phyloP scores from a whole-genome alignment of 2,329 filamentous ascomycete species.

The Colletotrichum musae region DNA sequence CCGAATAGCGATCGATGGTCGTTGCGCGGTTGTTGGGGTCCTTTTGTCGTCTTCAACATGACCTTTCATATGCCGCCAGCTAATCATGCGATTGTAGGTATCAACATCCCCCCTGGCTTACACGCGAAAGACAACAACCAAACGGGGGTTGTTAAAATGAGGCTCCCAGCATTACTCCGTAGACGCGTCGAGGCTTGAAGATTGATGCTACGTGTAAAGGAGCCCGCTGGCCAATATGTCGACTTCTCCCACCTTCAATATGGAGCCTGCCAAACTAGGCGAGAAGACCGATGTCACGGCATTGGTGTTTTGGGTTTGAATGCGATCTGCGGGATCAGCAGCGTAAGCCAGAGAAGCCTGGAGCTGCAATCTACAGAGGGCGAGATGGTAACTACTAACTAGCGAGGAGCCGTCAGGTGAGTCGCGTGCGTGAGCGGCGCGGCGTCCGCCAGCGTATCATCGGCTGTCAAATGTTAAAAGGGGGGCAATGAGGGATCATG shows the following conservation, averaged over 20 bases:
- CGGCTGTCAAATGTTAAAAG: conserved; percentile 27
- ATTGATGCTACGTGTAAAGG: conserved; percentile 4
- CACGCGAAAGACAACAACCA: conserved; percentile 9
- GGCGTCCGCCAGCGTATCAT: conserved; percentile 9
- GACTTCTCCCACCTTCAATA: conserved; percentile 11
- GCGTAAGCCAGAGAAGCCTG: conserved; percentile 17
- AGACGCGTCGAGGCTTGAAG: conserved; percentile 23
- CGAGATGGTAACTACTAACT: conserved; percentile 19
- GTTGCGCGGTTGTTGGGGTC: background rate
- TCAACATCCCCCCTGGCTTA: background rate
- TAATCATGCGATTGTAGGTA: background rate
- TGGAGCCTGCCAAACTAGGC: conserved; percentile 29
- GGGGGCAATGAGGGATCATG: conserved; percentile 26
- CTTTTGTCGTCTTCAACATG: background rate
- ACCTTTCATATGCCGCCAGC: conserved; percentile 1
- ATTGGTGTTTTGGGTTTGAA: conserved; percentile 38
- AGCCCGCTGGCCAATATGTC: conserved; percentile 6
- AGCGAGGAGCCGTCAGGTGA: conserved; percentile 10
- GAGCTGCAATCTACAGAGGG: background rate
- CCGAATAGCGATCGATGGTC: background rate
- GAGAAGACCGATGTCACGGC: conserved; percentile 21
- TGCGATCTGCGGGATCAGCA: conserved; percentile 40
- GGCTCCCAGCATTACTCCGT: conserved; percentile 4
- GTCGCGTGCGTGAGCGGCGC: conserved; percentile 6
- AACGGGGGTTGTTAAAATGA: conserved; percentile 24